Conservation (phyloP, 768 basidiomycete species). For the Omphalotus guepiniiformis region DNA sequence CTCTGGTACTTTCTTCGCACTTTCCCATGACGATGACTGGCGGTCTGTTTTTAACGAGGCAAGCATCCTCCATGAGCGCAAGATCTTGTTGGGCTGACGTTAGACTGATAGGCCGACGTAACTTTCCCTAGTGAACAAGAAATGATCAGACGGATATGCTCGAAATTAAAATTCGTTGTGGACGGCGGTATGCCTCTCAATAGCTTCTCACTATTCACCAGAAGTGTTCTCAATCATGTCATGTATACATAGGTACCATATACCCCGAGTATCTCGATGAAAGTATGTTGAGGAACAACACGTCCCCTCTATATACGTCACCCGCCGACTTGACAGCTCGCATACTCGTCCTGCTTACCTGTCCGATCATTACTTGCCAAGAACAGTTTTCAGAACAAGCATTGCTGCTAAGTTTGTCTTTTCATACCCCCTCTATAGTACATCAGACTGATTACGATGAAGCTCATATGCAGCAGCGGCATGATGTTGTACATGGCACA, state of each 20-base stretch:
- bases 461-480: conserved; percentile 7
- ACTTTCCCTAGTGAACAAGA: conserved; percentile 4
- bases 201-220: background rate
- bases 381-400: conserved; percentile 7
- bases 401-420: background rate
- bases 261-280: conserved; percentile 5
- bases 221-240: background rate
- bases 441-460: background rate
- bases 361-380: conserved; percentile 3
- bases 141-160: background rate
- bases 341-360: conserved; percentile 5
- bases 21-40: conserved; percentile 10
- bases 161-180: conserved; percentile 5
- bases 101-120: background rate
- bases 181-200: background rate
- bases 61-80: background rate
- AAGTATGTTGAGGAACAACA: background rate
- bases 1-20: conserved; percentile 6
- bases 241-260: conserved; percentile 4
- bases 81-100: background rate
- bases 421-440: background rate
- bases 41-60: conserved; percentile 7
- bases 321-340: background rate
- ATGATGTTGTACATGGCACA: conserved; percentile 7
- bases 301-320: background rate